Conservation (phyloP, 2,329 filamentous ascomycete genomes). For the Emmonsiellopsis sp. region DNA sequence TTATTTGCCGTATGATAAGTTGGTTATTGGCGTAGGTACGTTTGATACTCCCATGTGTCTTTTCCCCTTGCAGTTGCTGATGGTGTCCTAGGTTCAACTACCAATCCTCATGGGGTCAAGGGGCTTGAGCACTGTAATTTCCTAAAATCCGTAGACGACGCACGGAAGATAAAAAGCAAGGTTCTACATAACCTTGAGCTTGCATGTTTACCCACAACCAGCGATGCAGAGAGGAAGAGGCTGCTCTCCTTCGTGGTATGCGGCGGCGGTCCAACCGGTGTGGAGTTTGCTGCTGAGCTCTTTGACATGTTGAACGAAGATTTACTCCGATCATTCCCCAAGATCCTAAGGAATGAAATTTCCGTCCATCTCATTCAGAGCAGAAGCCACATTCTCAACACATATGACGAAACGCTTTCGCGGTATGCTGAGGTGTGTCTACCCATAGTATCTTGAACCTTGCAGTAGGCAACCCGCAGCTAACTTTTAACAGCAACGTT, state of each 20-base stretch:
- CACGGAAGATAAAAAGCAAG: conserved; percentile 76
- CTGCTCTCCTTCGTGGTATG: conserved; percentile 93
- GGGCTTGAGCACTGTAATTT: conserved; percentile 91
- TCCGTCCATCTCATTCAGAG: conserved; percentile 97
- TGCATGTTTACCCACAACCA: conserved; percentile 85
- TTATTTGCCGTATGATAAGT: conserved; percentile 95
- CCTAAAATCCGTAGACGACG: conserved; percentile 90
- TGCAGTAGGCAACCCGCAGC: background rate
- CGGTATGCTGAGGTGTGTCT: conserved; percentile 66
- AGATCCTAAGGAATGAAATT: conserved; percentile 89
- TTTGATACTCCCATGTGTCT: conserved; percentile 3
- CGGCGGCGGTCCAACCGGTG: conserved; percentile 89
- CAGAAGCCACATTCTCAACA: conserved; percentile 90
- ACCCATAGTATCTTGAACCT: background rate
- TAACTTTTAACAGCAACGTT: conserved; percentile 49
- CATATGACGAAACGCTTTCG: conserved; percentile 90
- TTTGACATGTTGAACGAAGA: conserved; percentile 97
- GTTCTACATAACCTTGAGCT: conserved; percentile 84
- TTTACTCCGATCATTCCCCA: conserved; percentile 71
- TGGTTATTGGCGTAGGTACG: conserved; percentile 75
- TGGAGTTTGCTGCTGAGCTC: conserved; percentile 94
- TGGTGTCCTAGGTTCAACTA: conserved; percentile 55
- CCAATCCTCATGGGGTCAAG: conserved; percentile 92
- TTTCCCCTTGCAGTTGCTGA: background rate
- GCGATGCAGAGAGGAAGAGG: conserved; percentile 76